Conservation (phyloP, 768 basidiomycete species). For the Termitomyces sp. region DNA sequence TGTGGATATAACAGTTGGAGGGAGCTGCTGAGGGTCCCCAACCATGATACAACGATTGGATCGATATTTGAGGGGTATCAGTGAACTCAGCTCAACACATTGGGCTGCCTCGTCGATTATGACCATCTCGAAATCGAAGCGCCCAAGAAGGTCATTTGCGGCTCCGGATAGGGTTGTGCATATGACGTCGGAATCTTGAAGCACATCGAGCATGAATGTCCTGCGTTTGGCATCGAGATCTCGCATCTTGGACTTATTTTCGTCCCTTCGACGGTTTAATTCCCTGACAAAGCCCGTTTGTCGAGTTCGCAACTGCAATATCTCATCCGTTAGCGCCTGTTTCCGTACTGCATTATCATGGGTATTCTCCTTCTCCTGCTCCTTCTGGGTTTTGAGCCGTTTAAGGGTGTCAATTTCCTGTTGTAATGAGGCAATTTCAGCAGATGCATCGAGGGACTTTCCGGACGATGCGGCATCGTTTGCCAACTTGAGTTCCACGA, state of each 20-base stretch:
- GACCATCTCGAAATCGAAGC: constrained; percentile 89
- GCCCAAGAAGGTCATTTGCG: constrained; percentile 82
- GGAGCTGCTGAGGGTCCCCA: constrained; percentile 94
- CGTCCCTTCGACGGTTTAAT: constrained; percentile 77
- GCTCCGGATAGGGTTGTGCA: constrained; percentile 92
- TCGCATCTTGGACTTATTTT: constrained; percentile 75
- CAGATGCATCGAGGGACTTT: constrained; percentile 44
- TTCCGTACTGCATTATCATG: constrained; percentile 55
- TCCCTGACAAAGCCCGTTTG: constrained; percentile 63
- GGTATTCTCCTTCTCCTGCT: constrained; percentile 51
- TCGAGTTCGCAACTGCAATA: constrained; percentile 58
- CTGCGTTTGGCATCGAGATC: constrained; percentile 81
- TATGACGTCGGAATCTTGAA: constrained; percentile 88
- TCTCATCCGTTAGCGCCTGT: constrained; percentile 64
- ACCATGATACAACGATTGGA: constrained; percentile 88
- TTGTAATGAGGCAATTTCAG: constrained; percentile 56
- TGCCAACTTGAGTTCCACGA: constrained; percentile 77
- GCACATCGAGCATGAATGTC: constrained; percentile 68
- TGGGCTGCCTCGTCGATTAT: constrained; percentile 99
- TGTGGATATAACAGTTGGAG: constrained; percentile 71
- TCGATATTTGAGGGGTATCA: constrained; percentile 92
- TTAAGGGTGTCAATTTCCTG: constrained; percentile 71
- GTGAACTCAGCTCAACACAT: constrained; percentile 88
- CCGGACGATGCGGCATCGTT: constrained; percentile 30
- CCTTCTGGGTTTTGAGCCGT: constrained; percentile 50